Conservation (phyloP, 2,329 filamentous ascomycete species). For the Hymenoscyphus linearis region DNA sequence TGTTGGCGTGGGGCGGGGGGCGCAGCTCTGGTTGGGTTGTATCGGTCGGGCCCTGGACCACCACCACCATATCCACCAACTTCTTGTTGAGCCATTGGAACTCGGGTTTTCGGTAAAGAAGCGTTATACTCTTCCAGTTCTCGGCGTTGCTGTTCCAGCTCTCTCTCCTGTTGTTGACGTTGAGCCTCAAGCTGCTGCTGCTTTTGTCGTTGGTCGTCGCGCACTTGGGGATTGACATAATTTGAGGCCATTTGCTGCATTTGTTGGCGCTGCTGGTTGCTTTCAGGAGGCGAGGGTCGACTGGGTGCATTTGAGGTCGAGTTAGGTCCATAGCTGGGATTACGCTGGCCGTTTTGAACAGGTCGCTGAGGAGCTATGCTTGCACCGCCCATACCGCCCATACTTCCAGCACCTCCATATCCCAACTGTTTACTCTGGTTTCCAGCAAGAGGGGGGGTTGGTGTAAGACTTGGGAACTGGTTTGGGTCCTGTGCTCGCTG, state of each 20-base stretch:
- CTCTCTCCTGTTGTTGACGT: slow-evolving; percentile 42
- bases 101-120: slow-evolving; percentile 74
- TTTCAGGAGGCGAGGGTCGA: slow-evolving; percentile 41
- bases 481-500: slow-evolving; percentile 68
- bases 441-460: slow-evolving; percentile 53
- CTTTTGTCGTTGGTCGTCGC: slow-evolving; percentile 54
- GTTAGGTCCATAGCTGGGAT: slow-evolving; percentile 36
- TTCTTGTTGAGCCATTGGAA: slow-evolving; percentile 83
- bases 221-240: slow-evolving; percentile 45
- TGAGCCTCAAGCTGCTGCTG: slow-evolving; percentile 51
- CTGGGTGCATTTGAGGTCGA: slow-evolving; percentile 33
- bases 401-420: slow-evolving; percentile 37
- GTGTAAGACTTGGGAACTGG: slow-evolving; percentile 61
- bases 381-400: slow-evolving; percentile 29
- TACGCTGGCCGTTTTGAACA: slow-evolving; percentile 42
- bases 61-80: slow-evolving; percentile 58
- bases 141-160: slow-evolving; percentile 58
- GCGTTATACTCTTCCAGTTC: slow-evolving; percentile 88
- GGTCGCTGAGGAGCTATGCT: slow-evolving; percentile 67
- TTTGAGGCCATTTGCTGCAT: slow-evolving; percentile 52
- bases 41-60: slow-evolving; percentile 50
- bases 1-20: slow-evolving; percentile 67
- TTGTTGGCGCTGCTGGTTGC: slow-evolving; percentile 47
- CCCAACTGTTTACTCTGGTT: slow-evolving; percentile 59
- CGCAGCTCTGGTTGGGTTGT: slow-evolving; percentile 79